Evolutionary conservation across 2,329 filamentous ascomycete genomes (phyloP), one percentile per base, ranked within the genome.

Genomic region (Arthroderma uncinatum): DNA sequence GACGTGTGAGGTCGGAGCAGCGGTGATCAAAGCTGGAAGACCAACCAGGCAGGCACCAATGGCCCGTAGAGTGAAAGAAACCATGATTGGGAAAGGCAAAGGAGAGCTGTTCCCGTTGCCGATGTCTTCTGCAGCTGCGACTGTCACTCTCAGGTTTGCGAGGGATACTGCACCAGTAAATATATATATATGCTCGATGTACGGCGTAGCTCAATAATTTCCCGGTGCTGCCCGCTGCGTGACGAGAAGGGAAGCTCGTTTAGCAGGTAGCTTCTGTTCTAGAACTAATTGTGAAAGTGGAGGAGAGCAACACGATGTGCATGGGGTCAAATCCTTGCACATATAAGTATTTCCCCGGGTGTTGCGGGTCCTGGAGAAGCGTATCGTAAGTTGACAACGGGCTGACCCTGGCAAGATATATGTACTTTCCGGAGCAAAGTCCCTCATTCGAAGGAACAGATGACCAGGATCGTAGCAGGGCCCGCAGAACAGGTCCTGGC

Each of bases 41-140:
- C 54, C 54, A n/a, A 59, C 48, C 19, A 59, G 50, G 39, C 56
- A 54, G 47, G 54, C 57, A 33, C 57, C 57, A 34, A 59, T 56
- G 50, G 57, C 57, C 48, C 57, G 54, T 19, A 56, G 30, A 39
- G 39, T 54, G 39, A 59, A 53, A 23, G 48, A 55, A 54, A 59
- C 57, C 57, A 59, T 59, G 12, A 30, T 42, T 30, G 25, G 21
- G 5, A 33, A 52, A 2, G 9, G 36, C 19, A 52, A 34, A n/a
- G 54, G 19, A 42, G 16, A 23, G 47, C 47, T 33, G 25, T 9
- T 25, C 25, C 14, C 21, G 33, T 34, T 33, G 28, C n/a, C 14
- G 14, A 33, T 30, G 28, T 33, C 28, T 30, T 50, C 14, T 30
- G 14, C 25, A 30, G 25, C 40, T 28, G 40, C 21, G n/a, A 8